These are phyloP conservation scores for Platanthera zijinensis DNA, from an alignment of 106 monocot genomes.

Conservation along the genomic window DNA sequence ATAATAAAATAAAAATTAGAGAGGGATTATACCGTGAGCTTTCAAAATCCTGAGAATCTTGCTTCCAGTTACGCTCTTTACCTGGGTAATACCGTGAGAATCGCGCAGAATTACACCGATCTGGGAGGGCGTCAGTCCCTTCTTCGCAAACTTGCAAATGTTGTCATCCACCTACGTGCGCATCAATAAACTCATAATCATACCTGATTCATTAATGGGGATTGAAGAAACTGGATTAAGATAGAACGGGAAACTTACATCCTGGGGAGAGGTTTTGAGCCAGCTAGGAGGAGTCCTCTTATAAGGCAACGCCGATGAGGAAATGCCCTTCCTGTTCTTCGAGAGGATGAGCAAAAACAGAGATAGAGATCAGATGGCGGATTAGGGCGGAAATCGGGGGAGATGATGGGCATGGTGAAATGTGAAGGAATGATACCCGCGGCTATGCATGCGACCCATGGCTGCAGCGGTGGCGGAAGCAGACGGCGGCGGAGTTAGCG, in stretches of 20 bases:
- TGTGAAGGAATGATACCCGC: slow-evolving; percentile 19
- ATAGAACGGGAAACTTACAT: slow-evolving; percentile 22
- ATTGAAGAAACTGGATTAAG: neutral
- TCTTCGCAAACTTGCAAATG: slow-evolving; percentile 79
- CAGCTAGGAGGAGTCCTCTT: slow-evolving; percentile 74
- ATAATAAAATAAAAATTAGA: neutral
- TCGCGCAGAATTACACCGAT: slow-evolving; percentile 84
- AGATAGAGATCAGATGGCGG: neutral
- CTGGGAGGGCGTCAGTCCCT: slow-evolving; percentile 75
- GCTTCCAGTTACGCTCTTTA: slow-evolving; percentile 76
- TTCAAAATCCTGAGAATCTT: slow-evolving; percentile 79
- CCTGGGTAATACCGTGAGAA: slow-evolving; percentile 79
- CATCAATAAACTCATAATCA: neutral
- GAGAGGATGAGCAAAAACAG: neutral
- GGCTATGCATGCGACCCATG: slow-evolving; percentile 62
- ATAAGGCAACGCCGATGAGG: slow-evolving; percentile 66
- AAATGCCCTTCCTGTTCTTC: slow-evolving; percentile 50
- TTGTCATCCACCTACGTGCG: slow-evolving; percentile 51
- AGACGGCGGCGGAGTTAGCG: neutral
- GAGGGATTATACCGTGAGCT: slow-evolving; percentile 37
- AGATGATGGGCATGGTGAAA: neutral
- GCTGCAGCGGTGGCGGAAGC: slow-evolving; percentile 4
- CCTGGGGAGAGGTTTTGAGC: slow-evolving; percentile 58
- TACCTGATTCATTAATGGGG: neutral
- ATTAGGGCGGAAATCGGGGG: neutral